Base-by-base conservation (phyloP, 495 filamentous ascomycete genomes). In the Podospora australis region DNA sequence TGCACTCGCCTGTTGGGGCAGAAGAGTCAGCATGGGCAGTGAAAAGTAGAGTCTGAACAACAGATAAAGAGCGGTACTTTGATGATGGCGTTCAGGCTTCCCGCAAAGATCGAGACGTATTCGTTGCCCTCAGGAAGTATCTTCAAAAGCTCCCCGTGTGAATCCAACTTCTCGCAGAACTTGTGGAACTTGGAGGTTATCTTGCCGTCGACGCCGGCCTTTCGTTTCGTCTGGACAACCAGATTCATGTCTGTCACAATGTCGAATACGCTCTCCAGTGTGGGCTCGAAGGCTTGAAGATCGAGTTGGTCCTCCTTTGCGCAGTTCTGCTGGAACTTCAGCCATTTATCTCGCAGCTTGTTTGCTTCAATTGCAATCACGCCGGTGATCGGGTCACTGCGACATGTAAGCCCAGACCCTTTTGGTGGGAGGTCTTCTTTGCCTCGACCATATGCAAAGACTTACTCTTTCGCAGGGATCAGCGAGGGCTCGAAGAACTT, bases 91-190 rank as follows among this genome's bases (percentile, higher is more conserved):
- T 75, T 69, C 11, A 78, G 55, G 1, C 65, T 66, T 3, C 70
- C 68, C 44, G 69, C 72, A 23, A 78, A 71, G 3, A 75, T 58
- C 17, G 71, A 70, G 24, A 59, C 54, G 50, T 70, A 72, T 24
- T 60, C 53, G 25, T 64, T 60, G 23, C 59, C 46, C 41, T 66
- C 62, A 7, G 71, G 68, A 16, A 78, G 56, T 16, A 61, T 45
- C 17, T 60, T 51, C 20, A 74, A 59, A 5, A 72, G 50, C 3
- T 45, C 41, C 13, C 54, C 54, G 55, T 78, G 73, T 1, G 61
- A 58, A 25, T 68, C 56, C 16, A 75, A 16, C 11, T 69, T 68
- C 7, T 54, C 53, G 14, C 70, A 53, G 43, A 75, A 66, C 39
- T 50, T 48, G 26, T 71, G 66, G 30, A 64, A 69, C 26, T 67